Evolutionary conservation across 495 filamentous ascomycete genomes (phyloP), one percentile per base, ranked within the genome.

Genomic region (Letharia lupina): DNA sequence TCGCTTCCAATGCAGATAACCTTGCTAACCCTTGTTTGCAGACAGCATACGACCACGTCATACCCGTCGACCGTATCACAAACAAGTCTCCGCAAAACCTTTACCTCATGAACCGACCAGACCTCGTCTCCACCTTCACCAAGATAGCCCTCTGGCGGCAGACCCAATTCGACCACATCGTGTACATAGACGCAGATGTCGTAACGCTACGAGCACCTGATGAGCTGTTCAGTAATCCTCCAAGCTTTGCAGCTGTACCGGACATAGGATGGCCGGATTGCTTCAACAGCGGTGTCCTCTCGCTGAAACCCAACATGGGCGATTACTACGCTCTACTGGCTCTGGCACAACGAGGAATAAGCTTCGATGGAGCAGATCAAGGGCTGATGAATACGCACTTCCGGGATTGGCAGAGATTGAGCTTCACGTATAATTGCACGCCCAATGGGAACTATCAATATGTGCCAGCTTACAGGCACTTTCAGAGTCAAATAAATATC

Each of bases 261-360:
- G 94, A 99, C 73, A 88, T 98, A 70, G 94, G 94, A 71, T 99
- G 95, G 95, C 94, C 94, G 41, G 94, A 99, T 78, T 84, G 91
- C 67, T 99, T 99, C 83, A 99, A 99, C 78, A 93, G 90, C 57
- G 94, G 94, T 65, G 82, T 99, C 61, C 94, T 99, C 90, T 90
- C 89, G 54, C 76, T 98, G 56, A 88, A 84, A 37, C 94, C 94
- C 23, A 90, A 96, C 75, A 77, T 91, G 82, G 87, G 87, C 62
- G 92, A 95, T 66, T 96, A 94, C 75, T 87, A 89, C 72, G 88
- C 91, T 35, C 81, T 99, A 71, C 80, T 84, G 66, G 89, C 89
- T 60, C 83, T 97, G 75, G 93, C 95, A 39, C 83, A 91, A 67
- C 78, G 87, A 44, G 92, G 91, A 60, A 89, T 91, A 73, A 96